Percentiles rank a stretch among this genome's conserved stretches.
phyloP scores from a whole-genome alignment of 78 protist species.

The Goniomonas avonlea region DNA sequence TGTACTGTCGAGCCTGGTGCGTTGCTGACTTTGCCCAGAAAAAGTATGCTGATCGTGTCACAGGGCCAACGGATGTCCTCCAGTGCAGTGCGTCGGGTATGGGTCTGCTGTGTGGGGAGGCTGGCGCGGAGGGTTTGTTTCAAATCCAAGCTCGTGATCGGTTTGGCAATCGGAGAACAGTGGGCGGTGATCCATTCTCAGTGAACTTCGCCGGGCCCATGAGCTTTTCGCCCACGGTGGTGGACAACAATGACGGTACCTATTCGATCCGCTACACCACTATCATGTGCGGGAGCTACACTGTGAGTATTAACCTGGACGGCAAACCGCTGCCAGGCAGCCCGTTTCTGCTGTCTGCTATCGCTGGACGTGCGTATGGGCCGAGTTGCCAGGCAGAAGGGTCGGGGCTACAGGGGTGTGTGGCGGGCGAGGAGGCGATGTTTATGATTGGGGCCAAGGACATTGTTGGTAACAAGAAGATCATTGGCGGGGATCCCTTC shows the following conservation, averaged over 20 bases:
- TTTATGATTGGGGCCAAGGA: constrained; percentile 1
- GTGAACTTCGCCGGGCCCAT: neutral
- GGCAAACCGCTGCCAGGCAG: neutral
- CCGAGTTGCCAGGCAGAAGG: constrained; percentile 9
- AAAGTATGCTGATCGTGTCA: too few relatives aligned
- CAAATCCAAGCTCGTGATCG: neutral
- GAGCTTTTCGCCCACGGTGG: neutral
- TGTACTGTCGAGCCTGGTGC: too few relatives aligned
- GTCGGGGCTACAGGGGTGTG: neutral
- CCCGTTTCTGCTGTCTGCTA: neutral
- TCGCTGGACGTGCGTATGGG: neutral
- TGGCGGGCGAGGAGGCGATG: constrained; percentile 4
- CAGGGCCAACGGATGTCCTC: too few relatives aligned
- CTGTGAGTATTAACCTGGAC: neutral
- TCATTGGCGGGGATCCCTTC: constrained; percentile 1
- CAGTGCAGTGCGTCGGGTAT: constrained; percentile 12
- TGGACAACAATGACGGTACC: neutral
- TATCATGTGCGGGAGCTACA: constrained; percentile 10
- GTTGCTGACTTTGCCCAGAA: too few relatives aligned
- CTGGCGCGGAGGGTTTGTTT: neutral
- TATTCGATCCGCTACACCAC: neutral
- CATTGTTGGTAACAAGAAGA: neutral
- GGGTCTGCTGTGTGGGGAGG: constrained; percentile 1
- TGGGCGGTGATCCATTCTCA: neutral
- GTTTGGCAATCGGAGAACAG: neutral